Base-by-base conservation (phyloP, 129 eudicot species). In the carrot (Daucus carota) region DNA sequence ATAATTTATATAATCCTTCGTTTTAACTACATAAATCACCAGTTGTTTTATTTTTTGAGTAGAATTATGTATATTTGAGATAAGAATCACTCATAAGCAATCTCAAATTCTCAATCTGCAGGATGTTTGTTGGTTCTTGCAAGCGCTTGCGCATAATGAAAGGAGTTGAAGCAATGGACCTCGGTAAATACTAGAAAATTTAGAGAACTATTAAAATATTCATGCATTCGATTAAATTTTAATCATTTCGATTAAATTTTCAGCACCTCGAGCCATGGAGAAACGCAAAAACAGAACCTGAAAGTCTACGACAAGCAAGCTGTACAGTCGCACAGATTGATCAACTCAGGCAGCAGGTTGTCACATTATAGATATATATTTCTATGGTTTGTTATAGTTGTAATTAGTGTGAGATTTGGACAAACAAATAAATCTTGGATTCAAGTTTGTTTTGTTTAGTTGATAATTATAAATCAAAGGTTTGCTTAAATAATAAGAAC, bases 241-340 rank as follows among this genome's bases (percentile, higher is more conserved):
- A 20, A 22, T 6, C 8, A 54, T 54, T 22, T 54, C 0, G 8
- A 34, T 24, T 75, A n/a, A 4, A 26, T 59, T 74, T 80, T 29
- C 77, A 92, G 97, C 97, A 76, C 93, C 97, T 18, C 83, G 90
- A 79, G 97, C 97, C 60, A 86, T 92, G 97, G 97, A 87, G 83
- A 92, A 92, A 78, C 86, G 96, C 92, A 92, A 90, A 88, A 90
- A 85, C 88, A 82, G 88, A 77, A 81, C 83, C 78, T 87, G 75
- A 85, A 76, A 8, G 41, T 42, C 34, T 24, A 24, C 68, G 42
- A 36, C 47, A 68, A 47, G 34, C 62, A 71, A 52, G 67, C 70
- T 17, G 67, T 13, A n/a, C 13, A 22, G 28, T n/a, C n/a, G n/a
- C n/a, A n/a, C n/a, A n/a, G 28, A 29, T 22, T 75, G 83, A 80